Percentiles rank a stretch among this genome's conserved stretches.
Evolutionary conservation across 2,329 filamentous ascomycete genomes (phyloP).

Genomic region (Sclerotiophoma versabilis): DNA sequence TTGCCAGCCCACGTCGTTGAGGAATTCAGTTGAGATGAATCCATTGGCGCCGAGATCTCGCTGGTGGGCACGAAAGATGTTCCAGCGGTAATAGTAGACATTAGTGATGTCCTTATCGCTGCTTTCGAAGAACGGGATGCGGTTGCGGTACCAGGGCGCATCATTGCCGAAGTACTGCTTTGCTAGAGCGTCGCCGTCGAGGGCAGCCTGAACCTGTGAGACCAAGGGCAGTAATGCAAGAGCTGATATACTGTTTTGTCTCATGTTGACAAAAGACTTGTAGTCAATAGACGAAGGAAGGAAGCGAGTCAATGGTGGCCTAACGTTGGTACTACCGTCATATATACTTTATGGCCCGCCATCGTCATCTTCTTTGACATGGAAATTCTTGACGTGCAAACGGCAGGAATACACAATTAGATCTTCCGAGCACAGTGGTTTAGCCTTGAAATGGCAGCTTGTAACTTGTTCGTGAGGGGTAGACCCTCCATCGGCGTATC

Average conservation of each 20-base stretch:
- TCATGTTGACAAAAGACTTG: not conserved
- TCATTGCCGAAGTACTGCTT: conserved; percentile 52
- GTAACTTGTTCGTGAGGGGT: not conserved
- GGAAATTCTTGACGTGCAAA: not conserved
- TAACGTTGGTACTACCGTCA: not conserved
- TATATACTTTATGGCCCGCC: not conserved
- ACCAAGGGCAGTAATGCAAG: conserved; percentile 3
- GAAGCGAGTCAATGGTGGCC: not conserved
- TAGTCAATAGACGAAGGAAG: not conserved
- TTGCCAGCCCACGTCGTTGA: conserved; percentile 55
- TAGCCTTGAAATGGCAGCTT: conserved; percentile 4
- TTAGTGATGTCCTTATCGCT: conserved; percentile 49
- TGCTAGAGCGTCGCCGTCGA: conserved; percentile 38
- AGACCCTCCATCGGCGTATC: conserved; percentile 1
- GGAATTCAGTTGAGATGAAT: conserved; percentile 56
- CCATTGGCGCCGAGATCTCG: conserved; percentile 53
- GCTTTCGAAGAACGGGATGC: conserved; percentile 52
- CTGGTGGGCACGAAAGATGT: conserved; percentile 54
- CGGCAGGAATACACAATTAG: conserved; percentile 7
- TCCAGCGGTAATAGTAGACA: conserved; percentile 58
- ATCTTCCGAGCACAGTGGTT: not conserved
- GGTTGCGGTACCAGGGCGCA: conserved; percentile 49
- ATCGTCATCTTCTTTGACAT: not conserved
- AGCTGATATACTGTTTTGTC: not conserved
- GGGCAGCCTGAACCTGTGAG: conserved; percentile 16